Conservation (phyloP, 306 rosid genomes). For the Rosa persica region DNA sequence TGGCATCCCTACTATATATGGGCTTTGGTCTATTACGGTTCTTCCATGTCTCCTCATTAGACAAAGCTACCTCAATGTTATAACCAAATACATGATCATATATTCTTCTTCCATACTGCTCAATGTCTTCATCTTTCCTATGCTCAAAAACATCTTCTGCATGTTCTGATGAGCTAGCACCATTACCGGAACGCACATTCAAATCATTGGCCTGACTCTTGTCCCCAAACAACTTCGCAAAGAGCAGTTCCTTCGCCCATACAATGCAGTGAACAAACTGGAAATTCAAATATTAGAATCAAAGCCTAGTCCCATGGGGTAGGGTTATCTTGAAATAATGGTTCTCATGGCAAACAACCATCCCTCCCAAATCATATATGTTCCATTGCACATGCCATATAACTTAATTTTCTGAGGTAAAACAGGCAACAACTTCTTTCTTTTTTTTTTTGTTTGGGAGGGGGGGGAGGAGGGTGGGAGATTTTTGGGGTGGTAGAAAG, state of each 20-base stretch:
- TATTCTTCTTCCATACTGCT: conserved; percentile 83
- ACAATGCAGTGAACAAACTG: conserved; percentile 99
- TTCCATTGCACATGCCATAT: conserved; percentile 7
- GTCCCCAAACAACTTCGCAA: conserved; percentile 89
- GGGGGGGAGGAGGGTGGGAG: no score
- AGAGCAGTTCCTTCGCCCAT: conserved; percentile 97
- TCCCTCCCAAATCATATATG: neutral
- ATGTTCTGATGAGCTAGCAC: conserved; percentile 75
- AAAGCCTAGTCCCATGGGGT: neutral
- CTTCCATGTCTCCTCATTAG: conserved; percentile 97
- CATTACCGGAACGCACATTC: conserved; percentile 83
- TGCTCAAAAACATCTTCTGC: conserved; percentile 78
- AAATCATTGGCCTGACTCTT: conserved; percentile 91
- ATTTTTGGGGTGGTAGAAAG: neutral
- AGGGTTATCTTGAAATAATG: neutral
- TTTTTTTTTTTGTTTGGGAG: neutral
- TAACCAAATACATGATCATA: conserved; percentile 97
- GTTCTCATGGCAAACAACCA: neutral
- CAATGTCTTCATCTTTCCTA: conserved; percentile 73
- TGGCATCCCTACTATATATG: conserved; percentile 63
- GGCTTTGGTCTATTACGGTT: conserved; percentile 89
- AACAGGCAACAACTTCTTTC: no score
- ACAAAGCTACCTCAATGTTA: conserved; percentile 83
- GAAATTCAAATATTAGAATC: conserved; percentile 21
- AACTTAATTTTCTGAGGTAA: neutral